Evolutionary conservation across 805 yeast genomes (phyloP).

Genomic region (Candida suzukii): DNA sequence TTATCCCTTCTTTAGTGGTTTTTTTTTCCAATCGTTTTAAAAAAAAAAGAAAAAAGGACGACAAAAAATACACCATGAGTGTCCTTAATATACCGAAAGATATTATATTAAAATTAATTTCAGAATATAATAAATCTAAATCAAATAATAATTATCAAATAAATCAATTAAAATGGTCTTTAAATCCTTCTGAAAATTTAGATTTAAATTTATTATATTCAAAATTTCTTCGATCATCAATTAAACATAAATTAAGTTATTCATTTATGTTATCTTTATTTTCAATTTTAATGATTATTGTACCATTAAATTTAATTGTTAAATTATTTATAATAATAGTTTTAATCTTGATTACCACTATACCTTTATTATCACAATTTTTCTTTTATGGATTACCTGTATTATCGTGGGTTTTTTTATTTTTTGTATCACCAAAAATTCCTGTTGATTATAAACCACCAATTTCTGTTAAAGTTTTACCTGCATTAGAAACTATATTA

Average conservation of each 20-base stretch:
- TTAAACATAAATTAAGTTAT: background rate
- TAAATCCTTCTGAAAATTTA: background rate
- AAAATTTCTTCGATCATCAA: background rate
- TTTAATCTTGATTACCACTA: slow-evolving; percentile 39
- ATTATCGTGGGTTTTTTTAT: slow-evolving; percentile 77
- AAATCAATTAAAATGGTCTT: background rate
- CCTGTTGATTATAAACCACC: slow-evolving; percentile 75
- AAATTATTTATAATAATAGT: slow-evolving; percentile 3
- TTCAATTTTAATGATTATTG: background rate
- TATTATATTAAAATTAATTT: background rate
- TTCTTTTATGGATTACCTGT: slow-evolving; percentile 79
- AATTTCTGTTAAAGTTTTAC: slow-evolving; percentile 81
- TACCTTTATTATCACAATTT: slow-evolving; percentile 80
- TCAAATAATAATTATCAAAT: background rate
- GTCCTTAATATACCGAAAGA: background rate
- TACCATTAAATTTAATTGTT: background rate
- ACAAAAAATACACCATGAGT: too few relatives aligned
- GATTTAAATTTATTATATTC: background rate
- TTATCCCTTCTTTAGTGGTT: too few relatives aligned
- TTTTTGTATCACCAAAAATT: slow-evolving; percentile 69
- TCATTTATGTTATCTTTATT: background rate
- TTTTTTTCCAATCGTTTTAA: too few relatives aligned
- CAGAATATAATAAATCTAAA: background rate
- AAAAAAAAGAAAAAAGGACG: too few relatives aligned
- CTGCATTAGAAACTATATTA: slow-evolving; percentile 85